Evolutionary conservation across 2,329 filamentous ascomycete genomes (phyloP), one percentile per base, ranked within the genome.

Genomic region (Hypoxylon sp.): DNA sequence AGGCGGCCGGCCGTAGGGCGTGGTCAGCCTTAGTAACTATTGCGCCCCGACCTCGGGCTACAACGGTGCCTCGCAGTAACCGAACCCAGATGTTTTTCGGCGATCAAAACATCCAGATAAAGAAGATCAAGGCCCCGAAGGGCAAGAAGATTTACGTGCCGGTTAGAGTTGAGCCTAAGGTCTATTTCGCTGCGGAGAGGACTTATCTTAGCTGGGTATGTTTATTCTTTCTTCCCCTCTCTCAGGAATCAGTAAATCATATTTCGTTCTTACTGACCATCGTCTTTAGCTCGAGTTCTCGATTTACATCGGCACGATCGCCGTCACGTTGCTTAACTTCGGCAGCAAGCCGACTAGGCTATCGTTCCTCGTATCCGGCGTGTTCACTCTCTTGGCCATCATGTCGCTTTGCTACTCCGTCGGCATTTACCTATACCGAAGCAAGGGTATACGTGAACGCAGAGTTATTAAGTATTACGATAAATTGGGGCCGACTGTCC

Each of bases 141-240:
- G 92, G 92, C 59, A 95, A 94, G 88, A 93, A 93, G 79, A 98
- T 99, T 65, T 95, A 98, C 75, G 96, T 99, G 23, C 95, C 95
- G 13, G 91, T 98, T 60, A 90, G 96, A 52, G 94, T 99, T 34
- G 96, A 99, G 80, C 96, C 96, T 34, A 99, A 99, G 82, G 96
- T 99, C 55, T 97, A 94, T 80, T 97, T 99, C 78, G 96, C 96
- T 21, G 94, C 94, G 0, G 96, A 99, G 81, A 89, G 96, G 71
- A 99, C 96, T 0, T 99, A 98, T 82, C 86, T 99, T 63, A 93
- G 93, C 69, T 99, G 96, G 94, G 90, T 92, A 81, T 82, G 89
- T 82, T 25, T 92, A 81, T 82, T 89, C 82, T 25, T 5, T 58
- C 10, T 9, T 5, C n/a, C 56, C 55, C 55, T 50, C 17, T 32